A percentile compares a stretch with the other conserved stretches of the same genome.
Conservation (phyloP, 768 basidiomycete genomes). For the Punctularia strigosozonata region DNA sequence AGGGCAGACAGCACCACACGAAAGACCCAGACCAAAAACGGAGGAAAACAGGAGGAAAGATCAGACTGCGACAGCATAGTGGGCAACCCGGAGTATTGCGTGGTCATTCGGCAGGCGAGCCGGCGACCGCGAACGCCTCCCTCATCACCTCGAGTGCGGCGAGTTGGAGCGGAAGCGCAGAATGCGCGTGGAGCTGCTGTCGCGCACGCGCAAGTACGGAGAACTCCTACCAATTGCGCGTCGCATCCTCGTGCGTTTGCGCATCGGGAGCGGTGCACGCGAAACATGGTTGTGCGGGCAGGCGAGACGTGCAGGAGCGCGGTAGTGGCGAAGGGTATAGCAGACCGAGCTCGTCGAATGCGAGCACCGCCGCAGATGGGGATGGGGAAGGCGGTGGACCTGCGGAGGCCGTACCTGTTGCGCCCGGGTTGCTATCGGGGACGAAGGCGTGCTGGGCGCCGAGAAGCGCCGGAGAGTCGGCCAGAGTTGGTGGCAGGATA, state of each 20-base stretch:
- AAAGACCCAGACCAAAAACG: neutral
- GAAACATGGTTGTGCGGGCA: conserved; percentile 27
- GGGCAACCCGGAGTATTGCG: neutral
- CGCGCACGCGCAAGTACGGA: conserved; percentile 40
- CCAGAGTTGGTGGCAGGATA: too few species aligned
- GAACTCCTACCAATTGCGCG: conserved; percentile 59
- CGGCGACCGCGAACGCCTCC: conserved; percentile 22
- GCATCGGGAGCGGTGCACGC: conserved; percentile 44
- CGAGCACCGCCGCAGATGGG: neutral
- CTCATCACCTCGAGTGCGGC: conserved; percentile 59
- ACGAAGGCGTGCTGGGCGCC: too few species aligned
- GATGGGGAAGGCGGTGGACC: too few species aligned
- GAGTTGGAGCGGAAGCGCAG: conserved; percentile 60
- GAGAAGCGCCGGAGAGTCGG: too few species aligned
- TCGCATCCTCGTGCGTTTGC: conserved; percentile 40
- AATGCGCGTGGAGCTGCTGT: conserved; percentile 32
- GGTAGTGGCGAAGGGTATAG: conserved; percentile 20
- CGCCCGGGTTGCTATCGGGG: too few species aligned
- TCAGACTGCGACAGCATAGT: neutral
- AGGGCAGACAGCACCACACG: neutral
- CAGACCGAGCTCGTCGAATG: neutral
- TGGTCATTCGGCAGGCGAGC: conserved; percentile 11
- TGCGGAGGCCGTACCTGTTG: too few species aligned
- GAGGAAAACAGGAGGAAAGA: too few species aligned
- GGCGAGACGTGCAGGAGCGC: conserved; percentile 49